Evolutionary conservation across 2,329 filamentous ascomycete species (phyloP), one percentile per base, ranked within the genome.

Genomic region (Alternaria sp.): DNA sequence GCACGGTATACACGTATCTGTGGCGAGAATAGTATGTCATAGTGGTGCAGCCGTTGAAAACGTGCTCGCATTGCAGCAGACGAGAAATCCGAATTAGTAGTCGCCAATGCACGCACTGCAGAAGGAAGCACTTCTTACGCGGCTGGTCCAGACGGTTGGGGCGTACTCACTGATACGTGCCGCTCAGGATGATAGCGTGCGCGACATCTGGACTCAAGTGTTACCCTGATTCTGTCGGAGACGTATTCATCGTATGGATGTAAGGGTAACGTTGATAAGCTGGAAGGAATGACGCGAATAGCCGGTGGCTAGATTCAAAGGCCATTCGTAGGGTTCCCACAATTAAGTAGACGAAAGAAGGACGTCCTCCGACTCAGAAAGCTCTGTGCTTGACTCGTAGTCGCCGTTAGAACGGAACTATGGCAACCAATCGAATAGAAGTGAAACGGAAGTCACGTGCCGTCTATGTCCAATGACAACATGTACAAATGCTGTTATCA

Each of bases 131-230:
- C 38, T 11, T 8, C 1, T 20, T 39, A 0, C 0, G 38, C 38
- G n/a, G 34, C 32, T 5, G 2, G 12, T 36, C 32, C 14, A 6
- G 32, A 12, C 32, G 32, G 12, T 14, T 14, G 32, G 14, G 32
- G 32, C 32, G 0, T 36, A 14, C 0, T 1, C 12, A 36, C 11
- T 12, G 12, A 14, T 16, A 36, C 12, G 12, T 36, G 14, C 32
- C 32, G 32, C 32, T 36, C 2, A 0, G 0, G 32, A 16, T 12
- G 6, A 14, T 12, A n/a, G 5, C 12, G 1, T 16, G 6, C 0
- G 32, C 32, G 0, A 0, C 32, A 36, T 16, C 6, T 36, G 5
- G 11, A 14, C 6, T 36, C 14, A 6, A 5, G 12, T 36, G 6
- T 1, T n/a, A 36, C 12, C 32, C 14, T 7, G 1, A 36, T 36